Evolutionary conservation across 768 basidiomycete genomes (phyloP), one percentile per base, ranked within the genome.

Genomic region (Suillus luteus): DNA sequence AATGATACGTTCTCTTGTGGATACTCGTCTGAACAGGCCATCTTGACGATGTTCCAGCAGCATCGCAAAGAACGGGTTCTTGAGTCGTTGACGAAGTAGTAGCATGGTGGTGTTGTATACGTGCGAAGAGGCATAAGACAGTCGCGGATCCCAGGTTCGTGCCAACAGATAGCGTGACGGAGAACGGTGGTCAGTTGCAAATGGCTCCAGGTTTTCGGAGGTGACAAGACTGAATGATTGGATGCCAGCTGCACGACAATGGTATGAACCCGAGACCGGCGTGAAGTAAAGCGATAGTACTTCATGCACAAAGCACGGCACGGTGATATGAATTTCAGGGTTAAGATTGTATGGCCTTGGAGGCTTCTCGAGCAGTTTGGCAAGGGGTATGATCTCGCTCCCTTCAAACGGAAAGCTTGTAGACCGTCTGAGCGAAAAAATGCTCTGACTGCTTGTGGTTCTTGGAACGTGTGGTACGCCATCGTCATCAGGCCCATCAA

Each of bases 291-390:
- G 38, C 24, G 3, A 27, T 17, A 9, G 38, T 27, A 58, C 55
- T 58, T 58, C 55, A 27, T 58, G 55, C 55, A 58, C 38, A 58
- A 58, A 58, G 38, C 55, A 58, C 10, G 38, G 55, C 24, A 58
- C 55, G 40, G 55, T 58, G 24, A 58, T 58, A 17, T 27, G 55
- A 19, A 58, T 58, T 41, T 58, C 55, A 19, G 55, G 10, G 55
- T 40, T 58, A 19, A 58, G 38, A 22, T 1, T 24, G 3, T 58
- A 58, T 58, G 55, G 55, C 38, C 24, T 11, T 27, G 55, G 55
- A 40, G 55, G 55, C 5, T 58, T 41, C 24, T 58, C 55, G 10
- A 58, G 55, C 5, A 58, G 55, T 41, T 19, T 40, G 10, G 24
- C 5, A 58, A 58, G 55, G 17, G 55, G 38, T 5, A 15, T 37